Base-by-base conservation (phyloP, 805 yeast species). In the Kurtzmaniella fragi region DNA sequence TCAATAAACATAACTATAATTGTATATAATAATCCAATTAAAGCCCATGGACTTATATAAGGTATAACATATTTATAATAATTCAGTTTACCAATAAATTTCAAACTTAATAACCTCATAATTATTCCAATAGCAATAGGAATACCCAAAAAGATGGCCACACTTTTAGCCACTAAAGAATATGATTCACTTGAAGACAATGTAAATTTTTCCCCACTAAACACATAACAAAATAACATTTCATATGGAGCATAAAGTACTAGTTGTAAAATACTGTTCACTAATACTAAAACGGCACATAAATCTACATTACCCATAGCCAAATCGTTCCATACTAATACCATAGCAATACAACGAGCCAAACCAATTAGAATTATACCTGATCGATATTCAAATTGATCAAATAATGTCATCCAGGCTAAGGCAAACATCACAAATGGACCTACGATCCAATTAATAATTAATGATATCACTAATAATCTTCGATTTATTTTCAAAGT, bases 261-360 rank as follows among this genome's bases (percentile, higher is more conserved):
- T 34, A 77, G 60, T 50, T 77, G 83, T 28, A 77, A 48, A 15
- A 75, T 29, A 37, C 77, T 69, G 54, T 77, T 77, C 32, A 74
- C 50, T 5, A 74, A 56, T 2, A 78, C 81, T n/a, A 77, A 47
- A 6, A 74, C 47, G 3, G 77, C 78, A 54, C 83, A 77, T 32
- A 74, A 52, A 31, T 63, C 64, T 34, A 57, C 55, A 48, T 76
- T 78, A 5, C 82, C 82, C 6, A 57, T 67, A 2, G 81, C 77
- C 13, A 78, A 58, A 25, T 72, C 68, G 48, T 72, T 77, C 83
- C 82, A 77, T 20, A 77, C 52, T 37, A 78, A 55, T 1, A 77
- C 83, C 82, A 78, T 77, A 16, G 82, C 83, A 45, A 77, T 76
- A 50, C 83, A 77, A 42, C 82, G 56, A 5, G 80, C 82, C 28